Conservation (phyloP, 805 yeast species). For the Saturnispora galanensis region DNA sequence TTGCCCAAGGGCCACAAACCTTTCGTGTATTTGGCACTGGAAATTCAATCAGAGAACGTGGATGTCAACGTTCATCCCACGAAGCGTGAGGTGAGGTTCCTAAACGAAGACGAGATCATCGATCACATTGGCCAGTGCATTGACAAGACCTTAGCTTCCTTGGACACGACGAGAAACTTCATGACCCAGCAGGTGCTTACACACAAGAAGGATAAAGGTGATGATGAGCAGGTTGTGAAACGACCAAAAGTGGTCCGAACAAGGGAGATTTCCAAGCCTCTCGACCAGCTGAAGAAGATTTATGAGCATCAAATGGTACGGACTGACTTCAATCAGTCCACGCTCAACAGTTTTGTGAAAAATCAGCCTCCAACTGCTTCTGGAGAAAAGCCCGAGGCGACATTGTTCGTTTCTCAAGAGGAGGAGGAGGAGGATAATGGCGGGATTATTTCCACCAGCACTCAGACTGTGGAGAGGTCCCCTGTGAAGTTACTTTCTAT, state of each 20-base stretch:
- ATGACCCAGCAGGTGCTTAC: conserved; percentile 50
- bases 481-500: conserved; percentile 22
- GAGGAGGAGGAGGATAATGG: not conserved
- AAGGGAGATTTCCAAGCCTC: conserved; percentile 1
- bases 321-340: conserved; percentile 58
- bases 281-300: conserved; percentile 27
- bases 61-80: conserved; percentile 97
- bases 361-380: not conserved
- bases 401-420: not conserved
- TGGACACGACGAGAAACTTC: conserved; percentile 62
- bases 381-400: not conserved
- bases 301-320: conserved; percentile 60
- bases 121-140: conserved; percentile 44
- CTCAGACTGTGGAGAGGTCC: conserved; percentile 3
- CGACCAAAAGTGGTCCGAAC: conserved; percentile 3
- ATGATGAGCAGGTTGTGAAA: conserved; percentile 6
- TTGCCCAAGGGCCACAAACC: conserved; percentile 73
- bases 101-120: conserved; percentile 79
- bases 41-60: conserved; percentile 55
- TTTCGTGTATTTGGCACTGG: conserved; percentile 67
- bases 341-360: conserved; percentile 32
- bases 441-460: conserved; percentile 4
- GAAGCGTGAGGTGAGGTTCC: conserved; percentile 79
- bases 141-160: conserved; percentile 39
- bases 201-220: conserved; percentile 14